Percentiles rank a stretch among this genome's conserved stretches.
Evolutionary conservation across 1,284 basidiomycete genomes (phyloP).

Genomic region (Pseudozyma pruni): DNA sequence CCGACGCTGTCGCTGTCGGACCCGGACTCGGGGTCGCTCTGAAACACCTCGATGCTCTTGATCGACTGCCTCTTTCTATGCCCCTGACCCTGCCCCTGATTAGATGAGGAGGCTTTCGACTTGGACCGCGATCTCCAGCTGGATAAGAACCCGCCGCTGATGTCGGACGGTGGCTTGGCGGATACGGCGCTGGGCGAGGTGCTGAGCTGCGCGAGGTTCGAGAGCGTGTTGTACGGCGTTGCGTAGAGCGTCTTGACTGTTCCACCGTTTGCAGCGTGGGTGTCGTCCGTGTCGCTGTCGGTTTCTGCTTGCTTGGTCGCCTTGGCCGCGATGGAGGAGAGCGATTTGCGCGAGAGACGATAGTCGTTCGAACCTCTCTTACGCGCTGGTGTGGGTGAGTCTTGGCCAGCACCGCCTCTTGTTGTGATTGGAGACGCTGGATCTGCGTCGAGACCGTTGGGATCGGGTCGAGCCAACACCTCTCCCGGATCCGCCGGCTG

Average conservation of each 20-base stretch:
- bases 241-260: conserved; percentile 34
- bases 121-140: conserved; percentile 20
- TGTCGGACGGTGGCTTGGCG: neutral
- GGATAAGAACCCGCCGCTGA: conserved; percentile 19
- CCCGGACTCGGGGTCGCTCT: conserved; percentile 25
- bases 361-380: conserved; percentile 5
- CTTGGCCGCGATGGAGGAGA: conserved; percentile 18
- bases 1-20: neutral
- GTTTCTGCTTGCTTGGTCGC: conserved; percentile 4
- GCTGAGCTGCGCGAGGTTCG: conserved; percentile 5
- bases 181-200: conserved; percentile 8
- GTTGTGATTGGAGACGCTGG: too few species aligned
- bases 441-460: conserved; percentile 11
- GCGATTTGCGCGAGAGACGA: conserved; percentile 22
- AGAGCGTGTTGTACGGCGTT: conserved; percentile 30
- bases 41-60: conserved; percentile 49
- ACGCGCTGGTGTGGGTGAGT: conserved; percentile 4
- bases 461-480: conserved; percentile 40
- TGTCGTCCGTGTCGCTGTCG: conserved; percentile 10
- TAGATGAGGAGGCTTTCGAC: conserved; percentile 9
- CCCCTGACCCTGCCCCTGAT: neutral
- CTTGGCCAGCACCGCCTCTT: neutral
- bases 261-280: conserved; percentile 8
- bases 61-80: conserved; percentile 43
- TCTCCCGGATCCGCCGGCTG: conserved; percentile 34